These are phyloP conservation scores for Lentithecium fluviatile DNA, from an alignment of 495 filamentous ascomycete genomes.

Conservation along the genomic window DNA sequence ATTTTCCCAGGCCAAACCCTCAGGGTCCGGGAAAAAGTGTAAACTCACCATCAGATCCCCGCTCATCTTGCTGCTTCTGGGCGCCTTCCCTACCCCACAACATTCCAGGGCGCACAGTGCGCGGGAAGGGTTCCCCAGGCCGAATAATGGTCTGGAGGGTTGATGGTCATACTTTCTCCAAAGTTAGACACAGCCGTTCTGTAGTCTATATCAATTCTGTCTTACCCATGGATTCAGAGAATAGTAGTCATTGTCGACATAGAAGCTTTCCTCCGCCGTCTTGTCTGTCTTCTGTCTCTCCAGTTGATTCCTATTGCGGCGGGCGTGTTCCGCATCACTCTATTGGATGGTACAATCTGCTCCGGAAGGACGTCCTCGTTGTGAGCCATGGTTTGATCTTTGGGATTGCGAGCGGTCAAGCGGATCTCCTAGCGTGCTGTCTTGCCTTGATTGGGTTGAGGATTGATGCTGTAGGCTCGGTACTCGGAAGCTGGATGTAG, in stretches of 20 bases:
- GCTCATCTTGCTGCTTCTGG: no score
- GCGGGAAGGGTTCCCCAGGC: not conserved
- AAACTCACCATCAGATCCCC: no score
- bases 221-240: not conserved
- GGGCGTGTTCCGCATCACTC: not conserved
- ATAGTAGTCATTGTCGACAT: not conserved
- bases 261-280: not conserved
- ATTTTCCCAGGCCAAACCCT: no score
- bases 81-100: not conserved
- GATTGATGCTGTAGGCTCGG: no score
- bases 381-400: no score
- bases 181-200: not conserved
- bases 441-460: no score
- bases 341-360: no score
- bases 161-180: not conserved
- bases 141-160: not conserved
- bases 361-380: no score
- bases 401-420: no score
- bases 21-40: no score
- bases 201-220: not conserved
- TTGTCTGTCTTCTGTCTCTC: not conserved
- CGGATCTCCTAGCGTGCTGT: no score
- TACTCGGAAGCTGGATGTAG: no score
- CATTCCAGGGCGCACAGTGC: not conserved
- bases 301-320: not conserved